phyloP scores from a whole-genome alignment of 768 basidiomycete genomes.

The Russula vinacea region DNA sequence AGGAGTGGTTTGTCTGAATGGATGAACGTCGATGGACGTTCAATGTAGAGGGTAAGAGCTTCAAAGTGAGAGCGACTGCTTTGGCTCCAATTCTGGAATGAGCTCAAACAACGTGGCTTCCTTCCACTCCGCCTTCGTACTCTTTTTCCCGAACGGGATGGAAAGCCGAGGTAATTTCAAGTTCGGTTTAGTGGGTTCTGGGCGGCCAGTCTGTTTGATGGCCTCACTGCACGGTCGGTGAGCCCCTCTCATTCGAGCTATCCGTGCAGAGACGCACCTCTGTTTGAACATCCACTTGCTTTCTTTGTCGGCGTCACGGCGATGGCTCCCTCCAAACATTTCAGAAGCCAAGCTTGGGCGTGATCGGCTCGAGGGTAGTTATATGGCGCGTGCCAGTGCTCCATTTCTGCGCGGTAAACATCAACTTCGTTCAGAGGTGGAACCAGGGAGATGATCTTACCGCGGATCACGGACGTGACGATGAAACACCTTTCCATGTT shows the following conservation, averaged over 20 bases:
- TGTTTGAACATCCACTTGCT: constrained; percentile 34
- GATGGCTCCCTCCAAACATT: constrained; percentile 31
- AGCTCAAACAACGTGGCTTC: constrained; percentile 18
- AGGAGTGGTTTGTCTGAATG: background rate
- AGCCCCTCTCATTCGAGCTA: background rate
- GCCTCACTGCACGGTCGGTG: constrained; percentile 2
- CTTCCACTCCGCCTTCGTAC: constrained; percentile 13
- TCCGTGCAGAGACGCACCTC: constrained; percentile 20
- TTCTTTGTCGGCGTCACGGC: constrained; percentile 31
- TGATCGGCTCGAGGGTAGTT: constrained; percentile 38
- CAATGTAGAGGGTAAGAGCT: background rate
- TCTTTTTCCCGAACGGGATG: constrained; percentile 21
- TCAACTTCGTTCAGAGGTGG: background rate
- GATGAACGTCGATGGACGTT: background rate
- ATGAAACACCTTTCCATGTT: constrained; percentile 18
- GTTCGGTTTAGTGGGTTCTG: constrained; percentile 12
- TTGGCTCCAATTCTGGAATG: constrained; percentile 16
- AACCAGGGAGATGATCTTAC: constrained; percentile 8
- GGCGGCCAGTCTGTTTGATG: constrained; percentile 23
- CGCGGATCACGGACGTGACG: constrained; percentile 7
- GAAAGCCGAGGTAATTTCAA: constrained; percentile 21
- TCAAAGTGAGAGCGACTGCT: background rate
- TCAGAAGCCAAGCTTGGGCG: constrained; percentile 43
- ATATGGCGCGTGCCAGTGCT: constrained; percentile 46
- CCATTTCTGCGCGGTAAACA: constrained; percentile 40